These are phyloP conservation scores for Graphiopsis chlorocephala DNA, from an alignment of 2,329 filamentous ascomycete species.

Conservation along the genomic window DNA sequence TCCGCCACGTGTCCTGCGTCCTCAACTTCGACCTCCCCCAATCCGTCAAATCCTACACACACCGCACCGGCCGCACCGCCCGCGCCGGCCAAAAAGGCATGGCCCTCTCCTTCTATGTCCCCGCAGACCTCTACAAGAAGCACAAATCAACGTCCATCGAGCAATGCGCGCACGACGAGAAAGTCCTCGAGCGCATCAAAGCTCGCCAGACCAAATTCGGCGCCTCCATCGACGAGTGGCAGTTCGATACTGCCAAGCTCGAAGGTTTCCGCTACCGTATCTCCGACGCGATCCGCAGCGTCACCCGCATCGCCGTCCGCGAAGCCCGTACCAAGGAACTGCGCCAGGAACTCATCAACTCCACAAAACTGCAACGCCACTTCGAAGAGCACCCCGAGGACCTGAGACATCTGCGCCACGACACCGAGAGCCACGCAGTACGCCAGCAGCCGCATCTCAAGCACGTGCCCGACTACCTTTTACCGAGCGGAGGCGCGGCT, in stretches of 20 bases:
- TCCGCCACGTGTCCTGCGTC: constrained; percentile 89
- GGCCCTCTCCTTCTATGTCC: constrained; percentile 92
- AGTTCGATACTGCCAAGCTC: constrained; percentile 91
- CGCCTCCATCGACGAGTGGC: constrained; percentile 82
- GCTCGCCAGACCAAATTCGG: constrained; percentile 75
- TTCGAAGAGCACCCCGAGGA: constrained; percentile 97
- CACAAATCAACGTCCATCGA: constrained; percentile 81
- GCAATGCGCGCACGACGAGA: constrained; percentile 78
- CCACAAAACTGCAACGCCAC: constrained; percentile 88
- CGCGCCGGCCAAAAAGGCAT: constrained; percentile 89
- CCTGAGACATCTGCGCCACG: constrained; percentile 81
- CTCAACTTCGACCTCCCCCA: constrained; percentile 95
- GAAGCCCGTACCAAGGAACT: constrained; percentile 88
- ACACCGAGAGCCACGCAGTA: constrained; percentile 80
- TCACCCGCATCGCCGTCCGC: constrained; percentile 84
- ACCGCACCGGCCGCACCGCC: constrained; percentile 90
- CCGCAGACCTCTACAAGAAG: constrained; percentile 76
- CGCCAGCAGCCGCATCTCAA: constrained; percentile 85
- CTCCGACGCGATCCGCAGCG: constrained; percentile 84
- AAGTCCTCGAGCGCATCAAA: constrained; percentile 74
- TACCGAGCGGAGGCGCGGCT: constrained; percentile 72
- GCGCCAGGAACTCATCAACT: constrained; percentile 84
- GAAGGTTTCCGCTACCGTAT: constrained; percentile 94
- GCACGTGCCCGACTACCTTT: constrained; percentile 89
- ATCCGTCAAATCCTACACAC: constrained; percentile 89